Percentiles rank a stretch among this genome's conserved stretches.
These are phyloP conservation scores for Pterocarpus santalinus DNA, from an alignment of 306 rosid species.

Conservation along the genomic window DNA sequence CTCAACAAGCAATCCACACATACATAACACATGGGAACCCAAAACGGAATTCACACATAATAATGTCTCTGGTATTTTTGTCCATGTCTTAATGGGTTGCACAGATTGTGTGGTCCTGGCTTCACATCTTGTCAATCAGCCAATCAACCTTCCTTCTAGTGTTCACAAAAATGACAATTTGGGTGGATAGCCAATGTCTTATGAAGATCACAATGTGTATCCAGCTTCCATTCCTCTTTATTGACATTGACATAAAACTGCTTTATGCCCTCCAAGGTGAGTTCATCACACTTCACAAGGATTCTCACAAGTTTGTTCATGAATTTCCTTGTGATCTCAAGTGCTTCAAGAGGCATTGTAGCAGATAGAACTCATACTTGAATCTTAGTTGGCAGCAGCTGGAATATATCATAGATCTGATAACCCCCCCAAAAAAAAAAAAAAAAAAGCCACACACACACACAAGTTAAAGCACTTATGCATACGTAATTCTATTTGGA, in stretches of 20 bases:
- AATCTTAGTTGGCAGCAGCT: conserved; percentile 66
- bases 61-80: too few relatives aligned
- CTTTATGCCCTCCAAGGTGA: too few relatives aligned
- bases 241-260: too few relatives aligned
- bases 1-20: conserved; percentile 21
- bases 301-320: conserved; percentile 76
- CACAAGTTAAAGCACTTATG: background rate
- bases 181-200: conserved; percentile 66
- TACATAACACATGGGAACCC: conserved; percentile 33
- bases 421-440: background rate
- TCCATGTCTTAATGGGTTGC: too few relatives aligned
- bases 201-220: conserved; percentile 37
- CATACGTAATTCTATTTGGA: background rate
- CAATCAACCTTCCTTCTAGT: conserved; percentile 32
- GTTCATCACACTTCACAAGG: conserved; percentile 60
- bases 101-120: too few relatives aligned
- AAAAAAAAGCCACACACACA: too few relatives aligned
- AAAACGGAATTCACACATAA: conserved; percentile 59
- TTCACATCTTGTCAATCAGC: conserved; percentile 47
- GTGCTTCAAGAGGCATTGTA: conserved; percentile 56
- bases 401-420: conserved; percentile 73
- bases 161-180: conserved; percentile 70
- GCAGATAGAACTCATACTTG: conserved; percentile 60
- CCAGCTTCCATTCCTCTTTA: conserved; percentile 71
- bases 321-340: conserved; percentile 72